Evolutionary conservation across 164 flowering plant species (phyloP).

Genomic region (Vitis vinifera): DNA sequence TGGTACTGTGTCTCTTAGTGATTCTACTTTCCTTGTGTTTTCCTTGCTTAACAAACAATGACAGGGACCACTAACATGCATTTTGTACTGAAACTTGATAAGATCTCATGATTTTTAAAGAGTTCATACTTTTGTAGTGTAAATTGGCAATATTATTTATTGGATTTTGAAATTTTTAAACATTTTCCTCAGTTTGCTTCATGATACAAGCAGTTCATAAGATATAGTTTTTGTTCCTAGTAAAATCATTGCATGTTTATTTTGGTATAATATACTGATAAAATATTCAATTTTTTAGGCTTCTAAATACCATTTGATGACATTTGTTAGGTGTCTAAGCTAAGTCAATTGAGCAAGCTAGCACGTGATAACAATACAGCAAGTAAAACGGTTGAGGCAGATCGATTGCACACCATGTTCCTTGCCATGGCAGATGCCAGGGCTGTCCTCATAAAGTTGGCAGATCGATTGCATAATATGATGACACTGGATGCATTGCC

Average conservation of each 20-base stretch:
- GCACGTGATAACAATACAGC: conserved; percentile 96
- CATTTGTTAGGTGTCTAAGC: conserved; percentile 72
- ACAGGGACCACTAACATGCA: too few relatives aligned
- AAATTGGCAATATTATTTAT: too few relatives aligned
- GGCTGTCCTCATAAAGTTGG: conserved; percentile 92
- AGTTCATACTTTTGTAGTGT: too few relatives aligned
- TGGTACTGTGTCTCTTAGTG: too few relatives aligned
- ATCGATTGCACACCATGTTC: conserved; percentile 92
- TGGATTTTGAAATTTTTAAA: too few relatives aligned
- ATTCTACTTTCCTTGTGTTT: too few relatives aligned
- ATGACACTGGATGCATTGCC: conserved; percentile 90
- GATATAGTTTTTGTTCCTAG: background rate
- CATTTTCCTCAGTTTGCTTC: too few relatives aligned
- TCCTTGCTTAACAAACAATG: too few relatives aligned
- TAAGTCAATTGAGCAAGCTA: conserved; percentile 95
- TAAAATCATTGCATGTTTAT: background rate
- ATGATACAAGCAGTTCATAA: too few relatives aligned
- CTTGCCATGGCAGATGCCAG: conserved; percentile 97
- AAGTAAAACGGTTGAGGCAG: conserved; percentile 77
- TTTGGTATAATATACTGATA: background rate
- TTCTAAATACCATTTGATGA: background rate
- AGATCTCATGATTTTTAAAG: too few relatives aligned
- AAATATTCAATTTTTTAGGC: background rate
- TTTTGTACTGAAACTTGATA: too few relatives aligned
- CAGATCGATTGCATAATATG: conserved; percentile 98